Evolutionary conservation across 768 basidiomycete genomes (phyloP), one percentile per base, ranked within the genome.

Genomic region (Suillus americanus): DNA sequence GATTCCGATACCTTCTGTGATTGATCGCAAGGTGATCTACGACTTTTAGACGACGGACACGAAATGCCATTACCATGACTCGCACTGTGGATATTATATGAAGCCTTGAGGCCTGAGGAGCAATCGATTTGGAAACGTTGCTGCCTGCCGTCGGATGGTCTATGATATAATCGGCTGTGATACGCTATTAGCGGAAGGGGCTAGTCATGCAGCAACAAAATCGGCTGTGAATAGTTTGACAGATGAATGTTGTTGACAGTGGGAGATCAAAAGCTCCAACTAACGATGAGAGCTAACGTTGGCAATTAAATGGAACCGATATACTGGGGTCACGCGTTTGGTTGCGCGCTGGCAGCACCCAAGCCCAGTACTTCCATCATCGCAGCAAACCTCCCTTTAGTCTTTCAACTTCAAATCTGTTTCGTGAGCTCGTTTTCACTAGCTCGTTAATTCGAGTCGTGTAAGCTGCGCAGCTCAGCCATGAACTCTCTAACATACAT

Each of bases 401-500:
- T 40, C 25, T 25, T 41, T 41, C 38, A 28, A 40, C 56, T 40
- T 41, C 38, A 28, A 57, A 14, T 40, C 4, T 40, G 38, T 40
- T 59, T 12, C 10, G 38, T 25, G 57, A 28, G 57, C 38, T 59
- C 16, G 56, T 10, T 14, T 41, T 28, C 25, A 40, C 57, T 41
- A 41, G 35, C 62, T 57, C 54, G 62, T 40, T 35, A 30, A 35
- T 56, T 53, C 65, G 65, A 43, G 64, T n/a, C 23, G 61, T 40
- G 18, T 28, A 35, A 65, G 50, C 64, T 62, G 62, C 46, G 53
- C 61, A 37, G 54, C 20, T 14, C 41, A 20, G 14, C 48, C 16
- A 94, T 94, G 92, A 94, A 94, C 80, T 90, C 90, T 70, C 86
- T 94, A 71, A 82, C 85, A 20, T 89, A 91, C 78, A 82, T 94